Evolutionary conservation across 164 flowering plant species (phyloP).

Genomic region (Piper betle): DNA sequence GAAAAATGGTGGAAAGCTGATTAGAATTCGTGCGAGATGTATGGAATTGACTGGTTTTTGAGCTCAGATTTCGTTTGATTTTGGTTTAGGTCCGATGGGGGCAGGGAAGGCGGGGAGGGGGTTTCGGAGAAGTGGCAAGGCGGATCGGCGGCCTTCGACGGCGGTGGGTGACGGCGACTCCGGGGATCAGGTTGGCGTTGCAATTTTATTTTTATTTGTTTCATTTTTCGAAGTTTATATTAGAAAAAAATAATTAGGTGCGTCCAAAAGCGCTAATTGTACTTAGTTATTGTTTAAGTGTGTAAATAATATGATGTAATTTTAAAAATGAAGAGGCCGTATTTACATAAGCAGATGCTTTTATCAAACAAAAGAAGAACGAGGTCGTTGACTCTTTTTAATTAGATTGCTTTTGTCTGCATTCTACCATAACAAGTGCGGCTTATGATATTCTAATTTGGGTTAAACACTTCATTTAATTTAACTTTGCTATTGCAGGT

Average conservation of each 20-base stretch:
- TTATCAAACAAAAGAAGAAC: no score
- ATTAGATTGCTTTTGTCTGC: background rate
- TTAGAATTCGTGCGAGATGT: background rate
- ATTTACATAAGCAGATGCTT: no score
- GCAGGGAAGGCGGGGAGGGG: background rate
- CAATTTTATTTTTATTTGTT: no score
- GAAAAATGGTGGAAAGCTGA: conserved; percentile 1
- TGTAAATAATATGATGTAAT: no score
- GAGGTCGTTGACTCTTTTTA: no score
- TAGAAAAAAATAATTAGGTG: background rate
- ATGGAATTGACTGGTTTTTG: background rate
- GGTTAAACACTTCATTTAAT: no score
- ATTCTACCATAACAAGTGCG: background rate
- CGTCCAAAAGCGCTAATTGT: background rate
- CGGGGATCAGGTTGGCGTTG: conserved; percentile 15
- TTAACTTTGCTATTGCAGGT: background rate
- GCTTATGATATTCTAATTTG: no score
- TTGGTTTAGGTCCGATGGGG: background rate
- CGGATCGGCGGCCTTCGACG: background rate
- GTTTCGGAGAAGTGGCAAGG: background rate
- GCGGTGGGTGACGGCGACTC: conserved; percentile 6
- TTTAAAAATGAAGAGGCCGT: no score
- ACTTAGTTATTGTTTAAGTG: background rate
- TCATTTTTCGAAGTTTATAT: background rate
- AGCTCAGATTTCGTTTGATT: background rate